Base-by-base conservation (phyloP, 331 rosid genomes). In the Malus hybrid region DNA sequence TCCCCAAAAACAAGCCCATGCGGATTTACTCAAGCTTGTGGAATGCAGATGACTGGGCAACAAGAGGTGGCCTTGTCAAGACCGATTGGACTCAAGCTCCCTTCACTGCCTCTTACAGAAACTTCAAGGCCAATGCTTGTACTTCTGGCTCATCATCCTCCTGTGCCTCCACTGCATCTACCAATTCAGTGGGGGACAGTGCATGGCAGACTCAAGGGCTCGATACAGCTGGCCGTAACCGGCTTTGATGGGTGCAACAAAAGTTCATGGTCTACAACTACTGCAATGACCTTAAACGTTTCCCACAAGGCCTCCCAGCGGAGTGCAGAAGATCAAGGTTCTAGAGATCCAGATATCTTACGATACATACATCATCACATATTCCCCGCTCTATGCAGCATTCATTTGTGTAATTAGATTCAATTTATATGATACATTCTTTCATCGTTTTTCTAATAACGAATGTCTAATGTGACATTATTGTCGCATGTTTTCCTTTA, bases 1-100 rank as follows among this genome's bases (percentile, higher is more conserved):
- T 82, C 79, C 96, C 91, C 0, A 89, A 81, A 42, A 77, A 29
- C 36, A 82, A 86, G 79, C 84, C 95, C 11, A 93, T 93, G 98
- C 85, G 84, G 74, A 10, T 89, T 3, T 89, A 93, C 89, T 77
- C 96, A 1, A 93, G 89, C 20, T 66, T 93, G 7, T 93, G 98
- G 98, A 86, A 88, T 71, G 96, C 87, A 1, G 95, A 93, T 27
- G 83, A 88, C 20, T 90, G 96, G 98, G 98, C 96, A 22, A 90
- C 98, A 64, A 87, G 88, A 80, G 90, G 96, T 69, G 96, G 96
- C 3, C 75, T 80, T 3, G 91, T 90, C 39, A 93, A 90, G 81
- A 84, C 90, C 3, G 91, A 93, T 33, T 75, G 89, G 84, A 73
- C 97, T 28, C 14, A 83, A 63, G 98, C 97, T 48, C 98, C 97